These are phyloP conservation scores for Candida odintsovae DNA, from an alignment of 805 yeast species.

Conservation along the genomic window DNA sequence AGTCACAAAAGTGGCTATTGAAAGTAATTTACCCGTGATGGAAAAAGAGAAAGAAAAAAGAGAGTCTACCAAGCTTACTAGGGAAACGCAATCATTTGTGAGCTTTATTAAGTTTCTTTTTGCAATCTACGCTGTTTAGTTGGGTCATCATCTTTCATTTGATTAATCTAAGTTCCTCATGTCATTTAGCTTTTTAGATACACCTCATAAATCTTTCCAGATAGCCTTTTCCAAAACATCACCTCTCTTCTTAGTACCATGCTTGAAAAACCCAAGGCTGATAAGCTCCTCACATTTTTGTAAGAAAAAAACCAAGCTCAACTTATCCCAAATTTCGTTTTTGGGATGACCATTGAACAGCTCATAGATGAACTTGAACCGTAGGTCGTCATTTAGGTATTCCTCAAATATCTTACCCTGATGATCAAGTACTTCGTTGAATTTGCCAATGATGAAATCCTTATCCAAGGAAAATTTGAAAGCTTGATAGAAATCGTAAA, in stretches of 20 bases:
- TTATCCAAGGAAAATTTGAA: conserved; percentile 47
- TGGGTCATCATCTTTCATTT: neutral
- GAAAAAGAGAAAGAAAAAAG: no score
- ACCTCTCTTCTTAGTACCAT: conserved; percentile 42
- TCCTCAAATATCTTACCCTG: conserved; percentile 14
- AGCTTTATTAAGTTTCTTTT: no score
- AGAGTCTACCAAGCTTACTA: no score
- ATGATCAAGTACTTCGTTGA: conserved; percentile 19
- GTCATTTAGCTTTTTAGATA: neutral
- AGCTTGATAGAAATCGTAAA: conserved; percentile 60
- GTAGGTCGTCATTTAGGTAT: conserved; percentile 19
- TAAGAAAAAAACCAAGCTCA: conserved; percentile 65
- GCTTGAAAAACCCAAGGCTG: conserved; percentile 60
- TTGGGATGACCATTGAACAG: conserved; percentile 24
- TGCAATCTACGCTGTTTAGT: neutral
- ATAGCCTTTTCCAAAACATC: conserved; percentile 64
- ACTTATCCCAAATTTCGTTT: conserved; percentile 52
- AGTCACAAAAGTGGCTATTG: no score
- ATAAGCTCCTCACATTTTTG: conserved; percentile 69
- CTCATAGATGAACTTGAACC: conserved; percentile 23
- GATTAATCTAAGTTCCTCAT: neutral
- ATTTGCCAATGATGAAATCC: conserved; percentile 21
- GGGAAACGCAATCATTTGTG: no score
- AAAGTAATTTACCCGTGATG: no score
- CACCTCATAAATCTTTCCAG: conserved; percentile 55